A percentile compares a stretch with the other conserved stretches of the same genome.
Conservation (phyloP, 1,284 basidiomycete species). For the Rhizopogon parksii region DNA sequence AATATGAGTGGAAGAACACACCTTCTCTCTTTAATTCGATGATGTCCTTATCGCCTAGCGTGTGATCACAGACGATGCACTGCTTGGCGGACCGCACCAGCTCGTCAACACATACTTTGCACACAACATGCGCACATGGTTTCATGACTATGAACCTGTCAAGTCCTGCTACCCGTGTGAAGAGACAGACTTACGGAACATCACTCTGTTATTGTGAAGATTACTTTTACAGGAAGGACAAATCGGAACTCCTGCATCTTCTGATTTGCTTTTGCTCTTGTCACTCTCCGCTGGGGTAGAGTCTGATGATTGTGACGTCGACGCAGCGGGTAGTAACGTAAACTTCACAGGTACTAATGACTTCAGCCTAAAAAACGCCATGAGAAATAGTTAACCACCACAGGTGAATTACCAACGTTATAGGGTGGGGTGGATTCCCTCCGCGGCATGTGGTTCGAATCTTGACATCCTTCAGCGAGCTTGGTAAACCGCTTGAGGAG, state of each 20-base stretch:
- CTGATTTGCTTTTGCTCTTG: conserved; percentile 35
- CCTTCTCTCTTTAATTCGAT: conserved; percentile 78
- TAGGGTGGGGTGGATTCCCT: conserved; percentile 62
- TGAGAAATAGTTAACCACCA: not conserved
- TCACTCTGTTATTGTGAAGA: conserved; percentile 69
- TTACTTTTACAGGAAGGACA: conserved; percentile 87
- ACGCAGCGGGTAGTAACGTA: conserved; percentile 42
- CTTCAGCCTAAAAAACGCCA: conserved; percentile 50
- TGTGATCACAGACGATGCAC: conserved; percentile 77
- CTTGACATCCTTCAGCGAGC: conserved; percentile 70
- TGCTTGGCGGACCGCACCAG: conserved; percentile 69
- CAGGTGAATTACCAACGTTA: conserved; percentile 50
- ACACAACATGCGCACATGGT: conserved; percentile 79
- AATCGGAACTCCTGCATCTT: conserved; percentile 53
- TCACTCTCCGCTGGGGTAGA: conserved; percentile 37
- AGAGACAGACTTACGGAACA: conserved; percentile 51
- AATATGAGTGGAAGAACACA: conserved; percentile 17
- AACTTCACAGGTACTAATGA: conserved; percentile 72
- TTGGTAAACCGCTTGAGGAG: conserved; percentile 53
- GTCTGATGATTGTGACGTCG: conserved; percentile 32
- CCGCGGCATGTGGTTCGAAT: conserved; percentile 82
- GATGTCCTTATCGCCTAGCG: conserved; percentile 59
- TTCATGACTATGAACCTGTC: conserved; percentile 49
- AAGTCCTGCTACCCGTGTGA: not conserved
- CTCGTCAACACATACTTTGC: conserved; percentile 80